Conservation (phyloP, 768 basidiomycete species). For the Antrodiella citrinella region DNA sequence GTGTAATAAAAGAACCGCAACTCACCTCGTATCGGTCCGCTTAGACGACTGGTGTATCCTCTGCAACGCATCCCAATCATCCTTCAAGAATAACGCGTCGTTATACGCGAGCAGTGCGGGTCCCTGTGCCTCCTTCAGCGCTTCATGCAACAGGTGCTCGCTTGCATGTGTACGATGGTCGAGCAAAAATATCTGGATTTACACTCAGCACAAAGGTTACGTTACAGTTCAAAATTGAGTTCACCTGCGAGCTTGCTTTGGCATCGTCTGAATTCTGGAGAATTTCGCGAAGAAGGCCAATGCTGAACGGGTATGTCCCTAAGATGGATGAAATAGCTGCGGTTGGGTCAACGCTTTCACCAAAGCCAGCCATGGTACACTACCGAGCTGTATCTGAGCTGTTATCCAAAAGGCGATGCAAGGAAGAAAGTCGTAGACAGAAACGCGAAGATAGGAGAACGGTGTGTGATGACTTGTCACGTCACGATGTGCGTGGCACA, state of each 20-base stretch:
- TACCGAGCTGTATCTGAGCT: no score
- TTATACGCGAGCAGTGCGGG: conserved; percentile 42
- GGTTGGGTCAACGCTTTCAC: conserved; percentile 7
- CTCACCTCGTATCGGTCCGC: conserved; percentile 34
- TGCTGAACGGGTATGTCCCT: conserved; percentile 36
- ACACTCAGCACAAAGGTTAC: background rate
- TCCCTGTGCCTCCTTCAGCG: conserved; percentile 28
- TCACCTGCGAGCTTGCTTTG: conserved; percentile 34
- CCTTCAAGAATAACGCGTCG: conserved; percentile 30
- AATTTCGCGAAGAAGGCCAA: conserved; percentile 36
- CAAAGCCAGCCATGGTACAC: conserved; percentile 7
- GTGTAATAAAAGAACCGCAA: background rate
- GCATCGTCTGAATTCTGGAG: conserved; percentile 47
- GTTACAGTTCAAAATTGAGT: conserved; percentile 2
- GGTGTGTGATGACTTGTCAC: no score
- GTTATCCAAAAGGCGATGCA: no score
- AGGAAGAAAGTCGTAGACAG: no score
- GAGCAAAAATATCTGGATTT: conserved; percentile 32
- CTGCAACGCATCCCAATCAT: conserved; percentile 38
- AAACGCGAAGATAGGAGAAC: no score
- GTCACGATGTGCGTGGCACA: no score
- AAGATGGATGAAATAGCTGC: conserved; percentile 24
- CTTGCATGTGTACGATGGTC: conserved; percentile 28
- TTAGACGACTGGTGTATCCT: conserved; percentile 40
- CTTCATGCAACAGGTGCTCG: conserved; percentile 18